A percentile compares a stretch with the other conserved stretches of the same genome.
These are phyloP conservation scores for Penicillium lagena DNA, from an alignment of 495 filamentous ascomycete genomes.

Conservation along the genomic window DNA sequence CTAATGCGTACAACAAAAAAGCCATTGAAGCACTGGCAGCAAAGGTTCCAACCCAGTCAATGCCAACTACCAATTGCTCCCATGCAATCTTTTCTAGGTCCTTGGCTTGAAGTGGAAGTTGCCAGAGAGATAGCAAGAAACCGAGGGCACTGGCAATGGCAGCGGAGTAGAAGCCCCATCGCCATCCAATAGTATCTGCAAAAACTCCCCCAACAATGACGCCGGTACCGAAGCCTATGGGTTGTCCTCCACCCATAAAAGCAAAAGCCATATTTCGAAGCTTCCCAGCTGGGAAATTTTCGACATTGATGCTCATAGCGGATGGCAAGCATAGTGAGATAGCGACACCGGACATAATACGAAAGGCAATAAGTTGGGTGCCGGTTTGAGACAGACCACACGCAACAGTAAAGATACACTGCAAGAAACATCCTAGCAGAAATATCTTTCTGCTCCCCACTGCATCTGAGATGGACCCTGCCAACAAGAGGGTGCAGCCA, in stretches of 20 bases:
- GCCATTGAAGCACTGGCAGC: constrained; percentile 29
- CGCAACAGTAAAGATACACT: constrained; percentile 35
- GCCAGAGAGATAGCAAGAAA: constrained; percentile 27
- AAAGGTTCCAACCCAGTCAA: constrained; percentile 43
- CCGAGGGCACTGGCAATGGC: constrained; percentile 30
- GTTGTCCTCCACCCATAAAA: constrained; percentile 36
- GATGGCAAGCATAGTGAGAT: constrained; percentile 45
- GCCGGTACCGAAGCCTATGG: constrained; percentile 38
- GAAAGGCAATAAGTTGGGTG: constrained; percentile 46
- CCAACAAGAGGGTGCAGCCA: constrained; percentile 39
- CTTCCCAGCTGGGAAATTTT: constrained; percentile 28
- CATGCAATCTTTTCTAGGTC: constrained; percentile 6
- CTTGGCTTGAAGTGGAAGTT: constrained; percentile 17
- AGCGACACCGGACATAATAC: constrained; percentile 43
- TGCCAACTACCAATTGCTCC: constrained; percentile 21
- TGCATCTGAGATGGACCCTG: constrained; percentile 46
- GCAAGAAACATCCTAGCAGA: constrained; percentile 36
- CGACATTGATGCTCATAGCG: constrained; percentile 41
- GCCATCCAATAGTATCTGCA: constrained; percentile 40
- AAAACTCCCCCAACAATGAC: constrained; percentile 41
- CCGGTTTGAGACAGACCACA: constrained; percentile 36
- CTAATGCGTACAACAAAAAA: constrained; percentile 38
- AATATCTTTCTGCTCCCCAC: constrained; percentile 40
- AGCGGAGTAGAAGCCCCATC: constrained; percentile 36
- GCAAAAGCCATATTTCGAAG: constrained; percentile 42